These are phyloP conservation scores for Microsporum canis DNA, from an alignment of 2,329 filamentous ascomycete genomes.

Conservation along the genomic window DNA sequence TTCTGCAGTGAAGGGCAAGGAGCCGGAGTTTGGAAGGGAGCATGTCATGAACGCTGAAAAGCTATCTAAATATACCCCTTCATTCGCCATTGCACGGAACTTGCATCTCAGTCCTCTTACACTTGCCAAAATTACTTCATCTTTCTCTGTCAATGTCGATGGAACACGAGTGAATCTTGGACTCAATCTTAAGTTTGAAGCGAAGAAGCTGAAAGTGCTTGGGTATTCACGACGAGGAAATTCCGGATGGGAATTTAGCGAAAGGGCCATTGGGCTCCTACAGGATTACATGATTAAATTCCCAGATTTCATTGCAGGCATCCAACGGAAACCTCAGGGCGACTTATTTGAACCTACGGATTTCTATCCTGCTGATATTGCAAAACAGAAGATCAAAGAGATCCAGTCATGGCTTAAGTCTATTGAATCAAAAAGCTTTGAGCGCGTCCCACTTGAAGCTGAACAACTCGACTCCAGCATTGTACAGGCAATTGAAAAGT, in stretches of 20 bases:
- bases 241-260: slow-evolving; percentile 92
- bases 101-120: slow-evolving; percentile 74
- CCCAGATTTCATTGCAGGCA: slow-evolving; percentile 85
- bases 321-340: slow-evolving; percentile 72
- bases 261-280: slow-evolving; percentile 67
- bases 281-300: slow-evolving; percentile 86
- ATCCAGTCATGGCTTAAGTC: slow-evolving; percentile 89
- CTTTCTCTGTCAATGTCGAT: slow-evolving; percentile 74
- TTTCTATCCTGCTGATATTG: slow-evolving; percentile 65
- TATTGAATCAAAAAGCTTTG: slow-evolving; percentile 81
- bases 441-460: slow-evolving; percentile 89
- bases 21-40: slow-evolving; percentile 67
- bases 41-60: slow-evolving; percentile 62
- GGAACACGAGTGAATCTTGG: slow-evolving; percentile 80
- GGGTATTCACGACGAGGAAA: slow-evolving; percentile 82
- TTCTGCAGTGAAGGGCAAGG: slow-evolving; percentile 58
- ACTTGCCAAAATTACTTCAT: slow-evolving; percentile 90
- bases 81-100: slow-evolving; percentile 75
- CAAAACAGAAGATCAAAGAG: slow-evolving; percentile 75
- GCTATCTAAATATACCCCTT: slow-evolving; percentile 67
- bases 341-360: slow-evolving; percentile 76
- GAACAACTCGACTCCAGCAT: slow-evolving; percentile 90
- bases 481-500: slow-evolving; percentile 66
- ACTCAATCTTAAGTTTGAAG: slow-evolving; percentile 93
- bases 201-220: slow-evolving; percentile 85